These are phyloP conservation scores for Colletotrichum falcatum DNA, from an alignment of 2,329 filamentous ascomycete species.

Conservation along the genomic window DNA sequence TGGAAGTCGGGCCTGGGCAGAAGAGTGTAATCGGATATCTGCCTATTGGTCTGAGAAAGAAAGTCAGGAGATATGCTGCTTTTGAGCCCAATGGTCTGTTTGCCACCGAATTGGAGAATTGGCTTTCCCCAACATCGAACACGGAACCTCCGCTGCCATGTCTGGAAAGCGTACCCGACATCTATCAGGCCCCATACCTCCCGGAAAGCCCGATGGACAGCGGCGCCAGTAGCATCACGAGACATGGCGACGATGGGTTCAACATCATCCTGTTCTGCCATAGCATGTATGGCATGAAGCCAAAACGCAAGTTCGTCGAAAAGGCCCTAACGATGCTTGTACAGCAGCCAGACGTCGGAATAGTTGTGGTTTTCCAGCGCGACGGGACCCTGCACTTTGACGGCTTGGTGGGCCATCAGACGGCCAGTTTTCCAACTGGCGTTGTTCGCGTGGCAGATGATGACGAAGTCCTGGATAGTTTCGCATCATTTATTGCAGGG, in stretches of 20 bases:
- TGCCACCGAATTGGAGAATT: slow-evolving; percentile 56
- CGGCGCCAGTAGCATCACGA: slow-evolving; percentile 34
- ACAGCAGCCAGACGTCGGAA: slow-evolving; percentile 51
- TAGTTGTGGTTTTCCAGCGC: slow-evolving; percentile 69
- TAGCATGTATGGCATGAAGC: slow-evolving; percentile 71
- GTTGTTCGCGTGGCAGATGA: slow-evolving; percentile 57
- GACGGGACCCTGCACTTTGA: slow-evolving; percentile 56
- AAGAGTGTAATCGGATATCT: slow-evolving; percentile 65
- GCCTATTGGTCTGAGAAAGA: slow-evolving; percentile 54
- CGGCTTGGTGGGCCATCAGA: slow-evolving; percentile 61
- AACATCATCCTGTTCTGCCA: slow-evolving; percentile 72
- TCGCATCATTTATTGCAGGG: slow-evolving; percentile 65
- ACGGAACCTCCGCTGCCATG: slow-evolving; percentile 53
- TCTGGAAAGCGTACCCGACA: slow-evolving; percentile 53
- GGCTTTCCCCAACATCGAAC: slow-evolving; percentile 49
- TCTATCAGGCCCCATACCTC: slow-evolving; percentile 55
- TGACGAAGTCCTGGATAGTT: slow-evolving; percentile 60
- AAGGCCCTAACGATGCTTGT: slow-evolving; percentile 61
- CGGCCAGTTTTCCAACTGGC: slow-evolving; percentile 60
- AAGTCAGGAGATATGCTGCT: slow-evolving; percentile 63
- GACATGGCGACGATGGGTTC: slow-evolving; percentile 54
- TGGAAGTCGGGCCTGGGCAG: slow-evolving; percentile 71
- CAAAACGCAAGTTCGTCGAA: slow-evolving; percentile 59
- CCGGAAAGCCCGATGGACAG: slow-evolving; percentile 45
- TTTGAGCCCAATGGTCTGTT: slow-evolving; percentile 65